Evolutionary conservation across 1,284 basidiomycete species (phyloP), one percentile per base, ranked within the genome.

Genomic region (Mrakiaceae sp.): DNA sequence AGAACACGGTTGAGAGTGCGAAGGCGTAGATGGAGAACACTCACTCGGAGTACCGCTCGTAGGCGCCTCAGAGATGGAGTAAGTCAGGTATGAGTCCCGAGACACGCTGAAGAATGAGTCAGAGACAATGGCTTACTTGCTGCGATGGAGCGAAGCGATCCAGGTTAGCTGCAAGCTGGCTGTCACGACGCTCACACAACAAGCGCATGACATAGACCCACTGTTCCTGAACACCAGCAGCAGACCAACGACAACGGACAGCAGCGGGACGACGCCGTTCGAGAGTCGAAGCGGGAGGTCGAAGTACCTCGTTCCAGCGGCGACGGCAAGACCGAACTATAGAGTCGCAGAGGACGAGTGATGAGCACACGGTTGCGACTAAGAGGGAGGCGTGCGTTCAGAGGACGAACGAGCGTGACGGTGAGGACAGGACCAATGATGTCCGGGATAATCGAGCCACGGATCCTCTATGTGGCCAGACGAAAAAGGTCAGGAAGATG

Each of bases 191-290:
- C 27, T 27, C 27, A 27, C 27, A 27, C 27, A 27, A 27, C 27
- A 2, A 27, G 27, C 27, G 27, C 27, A 27, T 27, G 27, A 27
- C 27, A 27, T 27, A 27, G 27, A 27, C 27, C 27, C 27, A 27
- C 75, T 71, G 66, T 77, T 77, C 10, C 77, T 70, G 55, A 68
- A 70, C 68, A 86, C 70, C 60, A 72, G 70, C 14, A 78, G 70
- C 8, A 69, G 62, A 75, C 88, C 79, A 68, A 94, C 92, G 68
- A 95, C 92, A 12, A 96, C 88, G 6, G 88, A 89, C 40, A 95
- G 80, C 57, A 95, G 77, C 1, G 90, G 91, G 4, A 92, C 84
- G n/a, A 57, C 43, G 42, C 11, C 14, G 73, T 87, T 88, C 7
- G 86, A 82, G 62, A 87, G 77, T 39, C 79, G 77, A 60, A 89